A percentile compares a stretch with the other conserved stretches of the same genome.
Evolutionary conservation across 768 basidiomycete genomes (phyloP).

Genomic region (Boletus barrowsii): DNA sequence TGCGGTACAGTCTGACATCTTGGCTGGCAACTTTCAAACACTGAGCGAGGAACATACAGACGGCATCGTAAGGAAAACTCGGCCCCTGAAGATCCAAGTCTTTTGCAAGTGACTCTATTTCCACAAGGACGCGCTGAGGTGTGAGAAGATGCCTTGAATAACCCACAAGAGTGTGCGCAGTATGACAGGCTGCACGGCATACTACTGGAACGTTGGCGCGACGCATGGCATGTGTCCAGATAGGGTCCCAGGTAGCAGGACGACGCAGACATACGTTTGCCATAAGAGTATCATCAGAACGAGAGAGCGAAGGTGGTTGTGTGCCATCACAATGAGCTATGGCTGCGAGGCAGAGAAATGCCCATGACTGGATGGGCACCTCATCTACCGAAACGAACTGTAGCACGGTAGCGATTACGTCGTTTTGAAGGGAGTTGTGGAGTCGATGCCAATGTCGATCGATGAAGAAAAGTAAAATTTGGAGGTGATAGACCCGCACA

Average conservation of each 20-base stretch:
- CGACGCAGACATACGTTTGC: slow-evolving; percentile 8
- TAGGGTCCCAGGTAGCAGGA: slow-evolving; percentile 62
- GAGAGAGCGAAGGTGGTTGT: slow-evolving; percentile 1
- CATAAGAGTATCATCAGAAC: background rate
- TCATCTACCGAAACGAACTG: slow-evolving; percentile 67
- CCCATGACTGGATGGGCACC: slow-evolving; percentile 72
- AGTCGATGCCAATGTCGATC: slow-evolving; percentile 71
- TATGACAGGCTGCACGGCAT: slow-evolving; percentile 78
- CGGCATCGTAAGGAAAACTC: slow-evolving; percentile 80
- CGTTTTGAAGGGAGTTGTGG: slow-evolving; percentile 53
- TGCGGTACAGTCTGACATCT: slow-evolving; percentile 79
- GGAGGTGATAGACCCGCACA: slow-evolving; percentile 54
- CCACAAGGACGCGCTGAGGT: slow-evolving; percentile 56
- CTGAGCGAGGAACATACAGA: slow-evolving; percentile 75
- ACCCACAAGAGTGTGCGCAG: slow-evolving; percentile 53
- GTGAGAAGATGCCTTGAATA: slow-evolving; percentile 44
- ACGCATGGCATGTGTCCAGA: slow-evolving; percentile 83
- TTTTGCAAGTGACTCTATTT: slow-evolving; percentile 76
- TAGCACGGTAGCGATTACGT: slow-evolving; percentile 53
- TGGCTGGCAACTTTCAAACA: slow-evolving; percentile 70
- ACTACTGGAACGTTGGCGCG: slow-evolving; percentile 64
- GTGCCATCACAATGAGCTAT: slow-evolving; percentile 53
- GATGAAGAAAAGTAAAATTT: slow-evolving; percentile 82
- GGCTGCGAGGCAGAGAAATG: slow-evolving; percentile 75
- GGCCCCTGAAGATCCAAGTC: slow-evolving; percentile 93